A percentile compares a stretch with the other conserved stretches of the same genome.
Evolutionary conservation across 2,329 filamentous ascomycete species (phyloP).

Genomic region (Dothidotthia symphoricarpi): DNA sequence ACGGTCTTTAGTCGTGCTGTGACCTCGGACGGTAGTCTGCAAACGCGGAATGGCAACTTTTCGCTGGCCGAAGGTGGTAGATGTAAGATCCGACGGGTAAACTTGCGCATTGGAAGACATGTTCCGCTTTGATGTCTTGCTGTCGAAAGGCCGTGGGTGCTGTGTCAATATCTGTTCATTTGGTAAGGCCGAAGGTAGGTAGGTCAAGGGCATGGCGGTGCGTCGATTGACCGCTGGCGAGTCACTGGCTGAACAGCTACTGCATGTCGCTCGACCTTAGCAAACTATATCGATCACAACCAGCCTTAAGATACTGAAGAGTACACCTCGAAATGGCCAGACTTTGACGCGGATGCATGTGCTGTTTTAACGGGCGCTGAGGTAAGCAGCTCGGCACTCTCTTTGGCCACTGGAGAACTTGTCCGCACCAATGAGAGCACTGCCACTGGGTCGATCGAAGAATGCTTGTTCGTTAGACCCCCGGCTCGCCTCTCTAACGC

Average conservation of each 20-base stretch:
- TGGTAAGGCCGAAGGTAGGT: conserved; percentile 1
- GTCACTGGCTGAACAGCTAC: not conserved
- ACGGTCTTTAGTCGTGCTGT: conserved; percentile 18
- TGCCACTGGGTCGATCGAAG: no score
- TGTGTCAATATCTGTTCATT: conserved; percentile 6
- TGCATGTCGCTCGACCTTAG: no score
- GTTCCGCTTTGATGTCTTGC: conserved; percentile 2
- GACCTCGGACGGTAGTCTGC: conserved; percentile 14
- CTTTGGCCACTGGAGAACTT: no score
- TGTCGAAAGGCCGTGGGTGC: conserved; percentile 3
- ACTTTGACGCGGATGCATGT: no score
- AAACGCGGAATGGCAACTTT: conserved; percentile 38
- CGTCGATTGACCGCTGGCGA: not conserved
- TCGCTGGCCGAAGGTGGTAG: conserved; percentile 10
- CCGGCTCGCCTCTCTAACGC: no score
- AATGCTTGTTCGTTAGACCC: no score
- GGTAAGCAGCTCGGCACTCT: no score
- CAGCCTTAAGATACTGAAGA: no score
- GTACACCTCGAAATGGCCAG: no score
- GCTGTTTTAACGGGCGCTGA: no score
- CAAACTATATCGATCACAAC: no score
- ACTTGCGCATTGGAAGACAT: conserved; percentile 14
- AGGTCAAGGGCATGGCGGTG: not conserved
- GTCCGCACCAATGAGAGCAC: no score
- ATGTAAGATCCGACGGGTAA: conserved; percentile 7